A percentile compares a stretch with the other conserved stretches of the same genome.
phyloP scores from a whole-genome alignment of 148 eudicot species.

The Pouteria glomerata region DNA sequence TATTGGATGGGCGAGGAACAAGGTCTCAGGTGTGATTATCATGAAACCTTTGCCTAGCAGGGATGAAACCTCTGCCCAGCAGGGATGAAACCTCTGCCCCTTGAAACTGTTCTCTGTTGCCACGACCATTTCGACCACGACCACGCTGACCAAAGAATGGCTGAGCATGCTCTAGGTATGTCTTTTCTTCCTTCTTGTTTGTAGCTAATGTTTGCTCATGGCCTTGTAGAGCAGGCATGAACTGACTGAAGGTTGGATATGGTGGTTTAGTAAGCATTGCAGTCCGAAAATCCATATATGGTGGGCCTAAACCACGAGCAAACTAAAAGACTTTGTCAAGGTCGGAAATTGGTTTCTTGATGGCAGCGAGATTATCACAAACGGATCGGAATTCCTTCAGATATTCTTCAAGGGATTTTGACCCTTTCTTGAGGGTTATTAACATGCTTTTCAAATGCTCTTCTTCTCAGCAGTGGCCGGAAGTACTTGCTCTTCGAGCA shows the following conservation, averaged over 20 bases:
- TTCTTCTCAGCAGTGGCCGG: neutral
- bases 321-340: constrained; percentile 4
- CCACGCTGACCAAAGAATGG: neutral
- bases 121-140: neutral
- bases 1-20: no score
- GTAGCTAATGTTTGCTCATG: neutral
- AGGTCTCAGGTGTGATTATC: no score
- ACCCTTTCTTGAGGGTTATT: neutral
- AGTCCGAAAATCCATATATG: neutral
- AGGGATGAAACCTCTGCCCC: constrained; percentile 1
- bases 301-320: neutral
- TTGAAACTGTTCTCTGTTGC: neutral
- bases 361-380: constrained; percentile 9
- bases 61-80: neutral
- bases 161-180: neutral
- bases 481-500: neutral
- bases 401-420: neutral
- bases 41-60: neutral
- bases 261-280: constrained; percentile 2
- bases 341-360: constrained; percentile 6
- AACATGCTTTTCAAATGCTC: neutral
- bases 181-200: neutral
- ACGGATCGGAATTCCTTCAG: neutral
- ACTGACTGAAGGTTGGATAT: neutral
- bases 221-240: neutral